Percentiles rank a stretch among this genome's conserved stretches.
phyloP scores from a whole-genome alignment of 495 filamentous ascomycete species.

The Tetracladium setigerum region DNA sequence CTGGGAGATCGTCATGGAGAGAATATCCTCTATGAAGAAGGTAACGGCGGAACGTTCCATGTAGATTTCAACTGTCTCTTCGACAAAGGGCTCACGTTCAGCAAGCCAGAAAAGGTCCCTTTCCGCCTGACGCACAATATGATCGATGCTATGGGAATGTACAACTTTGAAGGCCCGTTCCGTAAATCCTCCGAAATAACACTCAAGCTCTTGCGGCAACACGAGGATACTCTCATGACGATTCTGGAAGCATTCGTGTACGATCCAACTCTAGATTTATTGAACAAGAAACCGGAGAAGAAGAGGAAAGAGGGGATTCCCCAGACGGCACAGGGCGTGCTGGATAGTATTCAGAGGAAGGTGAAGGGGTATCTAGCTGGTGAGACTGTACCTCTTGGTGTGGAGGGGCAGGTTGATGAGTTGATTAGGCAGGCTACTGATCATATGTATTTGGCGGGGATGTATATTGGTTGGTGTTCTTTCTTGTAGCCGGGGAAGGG shows the following conservation, averaged over 20 bases:
- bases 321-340: constrained; percentile 79
- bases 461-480: constrained; percentile 99
- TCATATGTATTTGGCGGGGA: constrained; percentile 66
- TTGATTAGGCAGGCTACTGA: constrained; percentile 78
- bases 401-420: constrained; percentile 93
- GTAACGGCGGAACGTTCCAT: constrained; percentile 88
- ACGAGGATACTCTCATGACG: constrained; percentile 94
- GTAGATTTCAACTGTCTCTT: constrained; percentile 99
- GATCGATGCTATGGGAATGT: constrained; percentile 90
- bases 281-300: constrained; percentile 60
- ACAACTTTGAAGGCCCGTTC: constrained; percentile 89
- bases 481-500: too few species aligned
- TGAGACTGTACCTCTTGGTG: constrained; percentile 84
- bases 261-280: constrained; percentile 91
- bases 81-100: constrained; percentile 95
- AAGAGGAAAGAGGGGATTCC: constrained; percentile 55
- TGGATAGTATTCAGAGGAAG: constrained; percentile 84
- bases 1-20: constrained; percentile 97
- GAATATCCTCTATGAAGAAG: constrained; percentile 93
- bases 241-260: constrained; percentile 94
- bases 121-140: constrained; percentile 98
- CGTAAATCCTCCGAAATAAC: constrained; percentile 85
- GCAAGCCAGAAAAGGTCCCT: constrained; percentile 91
- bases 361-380: constrained; percentile 73
- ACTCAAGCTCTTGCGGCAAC: constrained; percentile 72